Conservation (phyloP, 768 basidiomycete species). For the Neoboletus subvelutipes region DNA sequence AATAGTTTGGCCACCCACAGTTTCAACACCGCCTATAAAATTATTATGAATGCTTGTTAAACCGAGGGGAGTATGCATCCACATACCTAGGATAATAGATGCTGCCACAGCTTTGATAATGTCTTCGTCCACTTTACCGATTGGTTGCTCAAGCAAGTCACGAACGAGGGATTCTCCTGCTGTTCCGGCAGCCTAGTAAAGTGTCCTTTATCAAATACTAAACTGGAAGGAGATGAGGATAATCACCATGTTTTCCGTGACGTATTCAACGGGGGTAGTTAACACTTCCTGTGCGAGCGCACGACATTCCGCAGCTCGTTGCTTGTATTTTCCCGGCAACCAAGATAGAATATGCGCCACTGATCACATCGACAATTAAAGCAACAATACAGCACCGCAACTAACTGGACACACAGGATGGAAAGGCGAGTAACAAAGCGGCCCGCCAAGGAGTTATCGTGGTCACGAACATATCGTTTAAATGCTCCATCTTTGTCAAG, state of each 20-base stretch:
- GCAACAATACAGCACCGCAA: neutral
- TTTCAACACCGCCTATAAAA: constrained; percentile 28
- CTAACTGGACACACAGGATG: constrained; percentile 21
- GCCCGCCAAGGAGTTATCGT: constrained; percentile 23
- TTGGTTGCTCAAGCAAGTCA: constrained; percentile 10
- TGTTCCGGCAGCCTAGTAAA: constrained; percentile 17
- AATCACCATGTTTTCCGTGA: constrained; percentile 25
- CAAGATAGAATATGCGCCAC: constrained; percentile 33
- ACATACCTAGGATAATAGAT: constrained; percentile 23
- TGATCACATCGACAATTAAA: neutral
- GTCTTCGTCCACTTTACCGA: constrained; percentile 4
- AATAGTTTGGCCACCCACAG: constrained; percentile 12
- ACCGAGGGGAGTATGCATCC: neutral
- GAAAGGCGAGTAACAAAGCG: constrained; percentile 22
- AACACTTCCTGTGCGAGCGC: constrained; percentile 24
- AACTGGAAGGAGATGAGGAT: neutral
- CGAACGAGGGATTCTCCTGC: constrained; percentile 23
- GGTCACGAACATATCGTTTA: constrained; percentile 8
- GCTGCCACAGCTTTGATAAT: constrained; percentile 25
- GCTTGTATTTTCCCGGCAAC: constrained; percentile 33
- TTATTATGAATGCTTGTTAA: neutral
- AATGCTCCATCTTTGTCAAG: constrained; percentile 19
- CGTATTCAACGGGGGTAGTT: constrained; percentile 19
- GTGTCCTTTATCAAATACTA: neutral
- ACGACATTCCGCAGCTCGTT: constrained; percentile 17